Evolutionary conservation across 2,329 filamentous ascomycete species (phyloP), one percentile per base, ranked within the genome.

Genomic region (Aspergillus candidus): DNA sequence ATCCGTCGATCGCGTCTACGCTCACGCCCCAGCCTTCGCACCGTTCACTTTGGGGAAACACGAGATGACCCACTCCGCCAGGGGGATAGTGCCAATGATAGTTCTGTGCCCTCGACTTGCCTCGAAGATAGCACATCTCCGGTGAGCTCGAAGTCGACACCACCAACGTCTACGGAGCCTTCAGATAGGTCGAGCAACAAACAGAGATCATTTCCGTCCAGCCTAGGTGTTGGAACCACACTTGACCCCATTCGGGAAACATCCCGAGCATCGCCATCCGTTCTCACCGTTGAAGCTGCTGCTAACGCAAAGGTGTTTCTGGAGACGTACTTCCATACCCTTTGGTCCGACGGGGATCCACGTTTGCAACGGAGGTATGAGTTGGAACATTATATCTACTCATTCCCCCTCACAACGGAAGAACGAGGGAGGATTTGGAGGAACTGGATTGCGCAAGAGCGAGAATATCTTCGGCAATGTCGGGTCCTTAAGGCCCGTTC

Each of bases 221-320:
- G 31, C 31, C 46, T 35, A 1, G 41, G 40, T 27, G 29, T 32
- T 22, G 39, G 35, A 11, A 41, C 40, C 11, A 36, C 35, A 13
- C 32, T 52, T 11, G 27, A 31, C 13, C 43, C 47, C 11, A 49
- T 51, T 17, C 32, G 47, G 14, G 51, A 52, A 35, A 40, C 40
- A 18, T 45, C 54, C 8, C 30, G 44, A 12, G 32, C 32, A 4
- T 38, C 52, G 6, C 62, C 66, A 1, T 68, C 68, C 3, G 66
- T 71, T 38, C 41, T 64, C 11, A 94, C 89, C 0, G 83, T 88
- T 0, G 91, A 97, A 67, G 81, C 78, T 48, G 79, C 83, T 3
- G 82, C 88, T 0, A 84, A 87, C 0, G 84, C 88, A 35, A 96
- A 94, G 63, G 80, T 94, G 14, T 94, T 82, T 56, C 76, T 97